Percentiles rank a stretch among this genome's conserved stretches.
These are phyloP conservation scores for Phytophthora fragariae DNA, from an alignment of 352 stramenopile species.

Conservation along the genomic window DNA sequence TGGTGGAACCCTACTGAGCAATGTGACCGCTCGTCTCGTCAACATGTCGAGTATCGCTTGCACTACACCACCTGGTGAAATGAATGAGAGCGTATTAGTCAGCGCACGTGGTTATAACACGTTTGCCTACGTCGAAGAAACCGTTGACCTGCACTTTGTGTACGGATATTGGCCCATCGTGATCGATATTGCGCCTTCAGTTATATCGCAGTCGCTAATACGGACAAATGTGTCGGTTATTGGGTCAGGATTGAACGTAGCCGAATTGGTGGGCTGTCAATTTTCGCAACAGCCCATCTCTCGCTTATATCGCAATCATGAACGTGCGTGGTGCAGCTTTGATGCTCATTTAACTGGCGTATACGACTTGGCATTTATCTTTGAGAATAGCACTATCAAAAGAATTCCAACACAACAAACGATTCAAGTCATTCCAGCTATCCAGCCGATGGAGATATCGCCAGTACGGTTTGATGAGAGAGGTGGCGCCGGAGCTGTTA, in stretches of 20 bases:
- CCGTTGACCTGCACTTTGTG: conserved; percentile 23
- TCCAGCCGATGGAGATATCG: conserved; percentile 27
- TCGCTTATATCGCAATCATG: conserved; percentile 17
- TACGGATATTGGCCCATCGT: conserved; percentile 41
- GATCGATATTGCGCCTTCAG: conserved; percentile 32
- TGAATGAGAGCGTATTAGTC: conserved; percentile 26
- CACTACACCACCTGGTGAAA: conserved; percentile 29
- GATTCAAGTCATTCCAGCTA: conserved; percentile 43
- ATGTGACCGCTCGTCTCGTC: conserved; percentile 33
- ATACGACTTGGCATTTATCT: conserved; percentile 37
- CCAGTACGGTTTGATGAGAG: conserved; percentile 54
- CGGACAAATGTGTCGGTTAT: conserved; percentile 37
- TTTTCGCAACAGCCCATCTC: conserved; percentile 36
- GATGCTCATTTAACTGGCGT: conserved; percentile 39
- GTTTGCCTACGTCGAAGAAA: conserved; percentile 31
- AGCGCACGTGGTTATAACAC: conserved; percentile 39
- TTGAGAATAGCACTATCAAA: conserved; percentile 8
- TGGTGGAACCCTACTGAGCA: conserved; percentile 42
- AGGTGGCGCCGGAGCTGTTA: conserved; percentile 47
- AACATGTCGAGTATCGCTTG: conserved; percentile 49
- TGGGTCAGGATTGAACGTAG: conserved; percentile 35
- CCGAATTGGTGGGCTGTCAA: conserved; percentile 35
- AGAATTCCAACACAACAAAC: conserved; percentile 33
- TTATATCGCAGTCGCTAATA: conserved; percentile 41
- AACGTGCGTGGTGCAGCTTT: conserved; percentile 37